phyloP scores from a whole-genome alignment of 1,284 basidiomycete species.

The Lentinula novae-zelandiae region DNA sequence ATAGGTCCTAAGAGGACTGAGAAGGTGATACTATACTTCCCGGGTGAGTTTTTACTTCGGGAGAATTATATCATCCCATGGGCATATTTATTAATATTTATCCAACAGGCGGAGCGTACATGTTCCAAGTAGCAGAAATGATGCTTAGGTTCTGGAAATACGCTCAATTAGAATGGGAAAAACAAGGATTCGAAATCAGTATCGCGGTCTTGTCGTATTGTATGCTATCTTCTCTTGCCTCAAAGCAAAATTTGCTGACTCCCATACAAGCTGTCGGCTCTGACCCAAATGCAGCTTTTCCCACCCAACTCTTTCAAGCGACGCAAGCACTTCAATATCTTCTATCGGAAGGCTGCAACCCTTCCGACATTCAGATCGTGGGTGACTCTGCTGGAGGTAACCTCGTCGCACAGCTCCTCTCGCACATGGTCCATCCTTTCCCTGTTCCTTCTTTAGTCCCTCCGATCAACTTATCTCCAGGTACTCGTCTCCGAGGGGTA shows the following conservation, averaged over 20 bases:
- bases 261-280: conserved; percentile 10
- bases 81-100: background rate
- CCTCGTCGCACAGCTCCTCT: conserved; percentile 27
- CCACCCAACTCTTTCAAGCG: conserved; percentile 20
- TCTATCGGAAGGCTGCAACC: conserved; percentile 16
- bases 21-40: conserved; percentile 3
- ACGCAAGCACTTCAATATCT: background rate
- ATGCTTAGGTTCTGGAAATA: conserved; percentile 14
- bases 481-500: conserved; percentile 22
- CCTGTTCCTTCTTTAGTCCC: conserved; percentile 16
- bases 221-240: background rate
- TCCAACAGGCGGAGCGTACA: conserved; percentile 15
- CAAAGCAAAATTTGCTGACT: conserved; percentile 9
- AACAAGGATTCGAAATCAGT: conserved; percentile 10
- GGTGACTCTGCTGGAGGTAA: conserved; percentile 37
- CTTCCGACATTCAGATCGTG: conserved; percentile 19
- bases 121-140: conserved; percentile 11
- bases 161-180: conserved; percentile 9
- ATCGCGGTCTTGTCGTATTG: conserved; percentile 17
- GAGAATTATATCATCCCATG: background rate
- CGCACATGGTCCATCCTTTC: conserved; percentile 30
- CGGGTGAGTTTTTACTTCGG: background rate
- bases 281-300: conserved; percentile 14
- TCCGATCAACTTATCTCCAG: background rate
- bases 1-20: conserved; percentile 8